These are phyloP conservation scores for Sarocladium kiliense DNA, from an alignment of 2,329 filamentous ascomycete species.

Conservation along the genomic window DNA sequence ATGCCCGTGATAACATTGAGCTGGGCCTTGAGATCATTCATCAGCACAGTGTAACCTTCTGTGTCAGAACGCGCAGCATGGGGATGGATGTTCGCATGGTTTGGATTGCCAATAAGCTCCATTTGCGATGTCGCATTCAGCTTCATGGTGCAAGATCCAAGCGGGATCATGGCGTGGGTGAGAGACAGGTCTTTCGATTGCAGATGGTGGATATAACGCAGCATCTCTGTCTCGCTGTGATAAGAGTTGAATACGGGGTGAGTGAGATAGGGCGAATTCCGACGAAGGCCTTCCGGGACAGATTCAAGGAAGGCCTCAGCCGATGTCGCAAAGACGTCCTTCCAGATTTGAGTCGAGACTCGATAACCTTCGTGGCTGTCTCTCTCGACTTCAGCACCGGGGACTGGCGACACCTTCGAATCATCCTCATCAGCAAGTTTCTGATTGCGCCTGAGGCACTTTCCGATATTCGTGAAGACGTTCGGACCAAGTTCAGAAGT, in stretches of 20 bases:
- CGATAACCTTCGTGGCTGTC: constrained; percentile 22
- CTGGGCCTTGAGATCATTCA: constrained; percentile 68
- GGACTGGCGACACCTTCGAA: too few relatives aligned
- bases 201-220: constrained; percentile 89
- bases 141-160: constrained; percentile 98
- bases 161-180: constrained; percentile 94
- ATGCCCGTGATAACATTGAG: constrained; percentile 83
- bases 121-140: constrained; percentile 92
- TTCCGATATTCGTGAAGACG: not conserved
- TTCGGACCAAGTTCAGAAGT: not conserved
- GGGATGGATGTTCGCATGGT: constrained; percentile 65
- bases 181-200: constrained; percentile 92
- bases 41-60: constrained; percentile 64
- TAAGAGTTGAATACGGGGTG: constrained; percentile 94
- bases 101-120: constrained; percentile 56
- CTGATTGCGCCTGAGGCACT: too few relatives aligned
- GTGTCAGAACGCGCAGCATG: constrained; percentile 62
- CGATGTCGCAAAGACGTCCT: constrained; percentile 26
- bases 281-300: constrained; percentile 57
- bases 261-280: constrained; percentile 72
- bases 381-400: too few relatives aligned
- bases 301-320: constrained; percentile 27
- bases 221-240: constrained; percentile 89
- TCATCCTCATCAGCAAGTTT: too few relatives aligned
- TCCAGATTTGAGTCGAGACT: constrained; percentile 30